phyloP scores from a whole-genome alignment of 352 stramenopile species.

The Globisporangium parvum region DNA sequence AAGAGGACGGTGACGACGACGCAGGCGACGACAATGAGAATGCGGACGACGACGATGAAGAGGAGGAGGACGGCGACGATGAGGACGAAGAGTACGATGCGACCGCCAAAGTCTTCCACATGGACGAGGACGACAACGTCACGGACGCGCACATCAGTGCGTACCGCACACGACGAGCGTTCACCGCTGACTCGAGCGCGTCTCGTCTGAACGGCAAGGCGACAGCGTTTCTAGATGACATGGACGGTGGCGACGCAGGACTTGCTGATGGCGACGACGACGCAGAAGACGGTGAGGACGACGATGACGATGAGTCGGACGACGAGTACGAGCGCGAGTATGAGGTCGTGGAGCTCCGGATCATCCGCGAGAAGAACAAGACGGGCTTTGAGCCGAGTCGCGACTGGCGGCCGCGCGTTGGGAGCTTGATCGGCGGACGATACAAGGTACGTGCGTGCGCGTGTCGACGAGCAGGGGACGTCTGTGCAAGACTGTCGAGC shows the following conservation, averaged over 20 bases:
- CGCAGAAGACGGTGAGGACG: slow-evolving; percentile 28
- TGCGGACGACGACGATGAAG: slow-evolving; percentile 13
- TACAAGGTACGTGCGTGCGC: slow-evolving; percentile 41
- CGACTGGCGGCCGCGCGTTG: slow-evolving; percentile 59
- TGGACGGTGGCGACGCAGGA: background rate
- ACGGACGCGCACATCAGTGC: slow-evolving; percentile 9
- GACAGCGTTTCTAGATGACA: slow-evolving; percentile 3
- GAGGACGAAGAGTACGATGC: slow-evolving; percentile 21
- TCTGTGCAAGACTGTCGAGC: background rate
- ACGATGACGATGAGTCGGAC: slow-evolving; percentile 29
- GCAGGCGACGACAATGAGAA: slow-evolving; percentile 12
- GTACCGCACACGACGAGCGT: slow-evolving; percentile 4
- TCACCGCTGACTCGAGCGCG: slow-evolving; percentile 5
- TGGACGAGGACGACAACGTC: slow-evolving; percentile 45
- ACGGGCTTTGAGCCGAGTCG: slow-evolving; percentile 79
- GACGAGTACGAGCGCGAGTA: slow-evolving; percentile 46
- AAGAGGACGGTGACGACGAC: slow-evolving; percentile 28
- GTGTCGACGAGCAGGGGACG: background rate
- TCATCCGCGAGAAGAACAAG: slow-evolving; percentile 73
- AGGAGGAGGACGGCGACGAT: slow-evolving; percentile 32
- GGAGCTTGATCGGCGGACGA: slow-evolving; percentile 45
- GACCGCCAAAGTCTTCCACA: slow-evolving; percentile 50
- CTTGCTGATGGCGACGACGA: slow-evolving; percentile 4
- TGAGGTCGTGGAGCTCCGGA: slow-evolving; percentile 61
- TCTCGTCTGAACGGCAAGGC: background rate